Conservation (phyloP, 352 stramenopile genomes). For the Blastocystis sp. region DNA sequence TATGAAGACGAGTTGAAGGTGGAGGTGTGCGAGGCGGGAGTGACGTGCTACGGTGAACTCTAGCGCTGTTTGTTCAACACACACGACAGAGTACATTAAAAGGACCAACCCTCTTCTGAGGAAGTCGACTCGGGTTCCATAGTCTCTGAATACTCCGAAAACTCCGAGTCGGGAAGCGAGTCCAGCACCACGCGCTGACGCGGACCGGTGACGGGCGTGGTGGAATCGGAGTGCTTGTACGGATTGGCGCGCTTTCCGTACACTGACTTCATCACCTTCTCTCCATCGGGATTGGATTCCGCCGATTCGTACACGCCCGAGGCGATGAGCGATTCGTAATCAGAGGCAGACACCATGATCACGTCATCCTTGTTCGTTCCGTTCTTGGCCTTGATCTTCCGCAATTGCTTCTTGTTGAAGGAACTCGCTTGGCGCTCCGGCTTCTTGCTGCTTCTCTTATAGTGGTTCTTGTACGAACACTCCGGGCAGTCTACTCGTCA, state of each 20-base stretch:
- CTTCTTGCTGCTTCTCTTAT: background rate
- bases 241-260: slow-evolving; percentile 51
- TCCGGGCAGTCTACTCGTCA: slow-evolving; percentile 30
- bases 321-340: slow-evolving; percentile 49
- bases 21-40: slow-evolving; percentile 53
- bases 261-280: slow-evolving; percentile 51
- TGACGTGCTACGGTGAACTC: slow-evolving; percentile 56
- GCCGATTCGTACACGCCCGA: slow-evolving; percentile 44
- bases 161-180: background rate
- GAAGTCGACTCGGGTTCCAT: background rate
- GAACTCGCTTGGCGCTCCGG: background rate
- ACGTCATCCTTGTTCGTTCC: slow-evolving; percentile 34
- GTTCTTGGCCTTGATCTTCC: slow-evolving; percentile 1
- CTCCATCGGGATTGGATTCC: background rate
- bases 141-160: background rate
- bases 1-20: slow-evolving; percentile 67
- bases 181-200: background rate
- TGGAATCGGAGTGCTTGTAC: slow-evolving; percentile 1
- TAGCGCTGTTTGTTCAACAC: slow-evolving; percentile 23
- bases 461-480: slow-evolving; percentile 17
- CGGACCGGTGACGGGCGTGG: background rate
- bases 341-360: slow-evolving; percentile 57
- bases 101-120: slow-evolving; percentile 10
- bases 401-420: slow-evolving; percentile 14
- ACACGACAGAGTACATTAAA: slow-evolving; percentile 31